Base-by-base conservation (phyloP, 2,329 filamentous ascomycete genomes). In the Keithomyces neogunnii region DNA sequence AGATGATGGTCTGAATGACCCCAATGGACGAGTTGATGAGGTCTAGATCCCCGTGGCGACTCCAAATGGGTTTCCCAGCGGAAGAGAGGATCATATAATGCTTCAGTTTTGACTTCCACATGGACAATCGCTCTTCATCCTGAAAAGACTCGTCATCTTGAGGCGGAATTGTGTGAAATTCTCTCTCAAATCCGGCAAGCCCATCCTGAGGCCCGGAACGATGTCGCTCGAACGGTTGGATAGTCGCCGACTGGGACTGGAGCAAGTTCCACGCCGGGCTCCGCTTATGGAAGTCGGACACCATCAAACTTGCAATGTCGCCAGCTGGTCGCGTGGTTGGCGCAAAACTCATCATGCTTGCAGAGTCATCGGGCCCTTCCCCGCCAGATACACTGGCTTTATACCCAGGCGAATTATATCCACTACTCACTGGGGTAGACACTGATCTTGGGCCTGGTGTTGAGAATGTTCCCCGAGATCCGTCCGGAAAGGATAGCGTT, bases 81-180 rank as follows among this genome's bases (percentile, higher is more conserved):
- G 90, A 92, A 2, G 93, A 97, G 1, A 99, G 74, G 61, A 99
- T 95, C 69, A 99, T 82, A 67, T 96, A 99, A 69, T 99, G 93
- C 69, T 99, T 99, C 56, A 91, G 77, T 71, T 97, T 97, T 38
- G 86, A 82, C 65, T 90, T 93, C 91, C 91, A 99, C 56, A 84
- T 76, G 13, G 74, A 71, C 40, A 96, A 74, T 30, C 89, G 72
- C 45, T 75, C 70, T 45, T 84, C 81, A 50, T 82, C 78, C 45
- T 66, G 68, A 53, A 70, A 65, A 35, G 68, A 64, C 45, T 68
- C 66, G 50, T 68, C 63, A 5, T 62, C 58, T 31, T 73, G 75
- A 5, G 83, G 79, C 1, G 84, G 85, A 40, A 95, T 76, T 30
- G 82, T 73, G 53, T 90, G 85, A 59, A 96, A 95, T 64, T 97